Conservation (phyloP, 768 basidiomycete genomes). For the Tremella fuciformis region DNA sequence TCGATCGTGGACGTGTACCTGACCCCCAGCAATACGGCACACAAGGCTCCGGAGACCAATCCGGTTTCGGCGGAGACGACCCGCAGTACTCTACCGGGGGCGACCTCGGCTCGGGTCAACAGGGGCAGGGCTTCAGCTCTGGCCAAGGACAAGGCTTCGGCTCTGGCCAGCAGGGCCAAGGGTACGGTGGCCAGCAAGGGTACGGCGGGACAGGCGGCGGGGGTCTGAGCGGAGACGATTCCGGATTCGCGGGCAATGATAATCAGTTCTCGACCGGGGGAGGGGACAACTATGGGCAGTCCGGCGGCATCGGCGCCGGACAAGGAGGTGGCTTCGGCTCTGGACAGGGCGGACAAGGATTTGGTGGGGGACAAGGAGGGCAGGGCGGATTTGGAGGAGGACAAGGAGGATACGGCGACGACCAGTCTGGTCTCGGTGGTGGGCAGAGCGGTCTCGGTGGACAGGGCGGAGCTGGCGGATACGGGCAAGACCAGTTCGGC, state of each 20-base stretch:
- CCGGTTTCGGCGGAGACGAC: neutral
- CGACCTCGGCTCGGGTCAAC: no score
- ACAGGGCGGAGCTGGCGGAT: slow-evolving; percentile 1
- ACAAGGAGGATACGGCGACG: neutral
- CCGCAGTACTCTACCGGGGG: no score
- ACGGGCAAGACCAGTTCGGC: slow-evolving; percentile 3
- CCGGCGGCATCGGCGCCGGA: neutral
- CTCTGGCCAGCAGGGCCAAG: neutral
- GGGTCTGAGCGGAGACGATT: slow-evolving; percentile 2
- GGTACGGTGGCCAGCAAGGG: neutral
- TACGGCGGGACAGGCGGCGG: neutral
- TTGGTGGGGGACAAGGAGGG: neutral
- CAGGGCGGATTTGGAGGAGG: neutral
- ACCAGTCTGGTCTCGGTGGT: slow-evolving; percentile 10
- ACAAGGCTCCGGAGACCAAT: neutral
- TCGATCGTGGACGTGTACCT: no score
- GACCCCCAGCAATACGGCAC: neutral
- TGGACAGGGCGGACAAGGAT: slow-evolving; percentile 2
- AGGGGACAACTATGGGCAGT: slow-evolving; percentile 10
- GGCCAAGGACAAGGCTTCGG: neutral
- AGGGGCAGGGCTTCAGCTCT: neutral
- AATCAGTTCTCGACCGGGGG: no score
- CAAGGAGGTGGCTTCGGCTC: neutral
- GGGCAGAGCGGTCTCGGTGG: slow-evolving; percentile 3
- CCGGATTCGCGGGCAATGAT: neutral